These are phyloP conservation scores for Craterostigma plantagineum DNA, from an alignment of 257 asterid species.

Conservation along the genomic window DNA sequence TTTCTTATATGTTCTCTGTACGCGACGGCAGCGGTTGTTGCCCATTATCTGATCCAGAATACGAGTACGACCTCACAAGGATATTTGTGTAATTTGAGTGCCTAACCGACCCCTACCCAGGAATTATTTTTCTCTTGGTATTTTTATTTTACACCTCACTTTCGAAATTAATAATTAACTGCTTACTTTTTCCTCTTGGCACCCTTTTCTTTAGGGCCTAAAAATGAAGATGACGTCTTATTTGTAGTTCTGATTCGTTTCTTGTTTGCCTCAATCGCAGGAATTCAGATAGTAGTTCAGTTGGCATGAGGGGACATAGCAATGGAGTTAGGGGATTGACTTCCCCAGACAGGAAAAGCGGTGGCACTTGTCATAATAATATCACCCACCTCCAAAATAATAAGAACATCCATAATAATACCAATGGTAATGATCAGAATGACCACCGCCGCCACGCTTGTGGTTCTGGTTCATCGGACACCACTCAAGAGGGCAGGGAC, in stretches of 20 bases:
- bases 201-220: neutral
- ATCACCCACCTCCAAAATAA: slow-evolving; percentile 11
- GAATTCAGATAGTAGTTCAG: slow-evolving; percentile 28
- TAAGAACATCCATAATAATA: slow-evolving; percentile 13
- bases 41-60: slow-evolving; percentile 19
- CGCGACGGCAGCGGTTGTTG: slow-evolving; percentile 10
- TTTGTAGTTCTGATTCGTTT: neutral
- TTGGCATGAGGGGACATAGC: slow-evolving; percentile 32
- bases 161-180: neutral
- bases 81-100: slow-evolving; percentile 26
- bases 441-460: slow-evolving; percentile 1
- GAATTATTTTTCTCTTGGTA: neutral
- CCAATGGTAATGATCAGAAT: slow-evolving; percentile 7
- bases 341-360: slow-evolving; percentile 23
- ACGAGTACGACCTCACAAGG: slow-evolving; percentile 19
- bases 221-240: neutral
- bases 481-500: slow-evolving; percentile 37
- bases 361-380: slow-evolving; percentile 17
- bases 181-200: neutral
- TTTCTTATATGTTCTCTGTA: slow-evolving; percentile 13
- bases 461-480: slow-evolving; percentile 71
- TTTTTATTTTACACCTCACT: neutral
- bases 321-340: slow-evolving; percentile 24
- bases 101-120: neutral
- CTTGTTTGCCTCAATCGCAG: slow-evolving; percentile 7